Percentiles rank a stretch among this genome's conserved stretches.
These are phyloP conservation scores for Metschnikowia reukaufii DNA, from an alignment of 805 yeast genomes.

Conservation along the genomic window DNA sequence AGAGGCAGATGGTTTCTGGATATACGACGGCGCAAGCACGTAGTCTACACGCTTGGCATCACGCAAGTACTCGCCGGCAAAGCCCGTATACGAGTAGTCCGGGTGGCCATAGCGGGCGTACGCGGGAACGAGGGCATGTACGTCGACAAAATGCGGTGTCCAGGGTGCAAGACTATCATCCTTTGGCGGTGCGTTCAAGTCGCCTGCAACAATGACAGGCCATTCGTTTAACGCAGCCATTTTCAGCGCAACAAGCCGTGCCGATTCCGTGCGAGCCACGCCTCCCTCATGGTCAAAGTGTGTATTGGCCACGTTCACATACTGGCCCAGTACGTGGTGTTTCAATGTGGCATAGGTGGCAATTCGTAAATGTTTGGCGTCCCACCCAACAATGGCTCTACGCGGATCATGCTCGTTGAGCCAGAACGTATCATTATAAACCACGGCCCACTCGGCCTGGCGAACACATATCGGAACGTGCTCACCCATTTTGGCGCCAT, in stretches of 20 bases:
- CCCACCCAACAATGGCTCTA: slow-evolving; percentile 20
- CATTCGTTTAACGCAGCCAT: slow-evolving; percentile 22
- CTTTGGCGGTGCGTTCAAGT: slow-evolving; percentile 27
- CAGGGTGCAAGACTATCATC: slow-evolving; percentile 23
- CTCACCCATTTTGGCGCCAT: slow-evolving; percentile 21
- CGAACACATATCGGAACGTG: slow-evolving; percentile 21
- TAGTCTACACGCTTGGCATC: slow-evolving; percentile 37
- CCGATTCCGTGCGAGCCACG: slow-evolving; percentile 15
- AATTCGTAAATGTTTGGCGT: slow-evolving; percentile 22
- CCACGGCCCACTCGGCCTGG: slow-evolving; percentile 19
- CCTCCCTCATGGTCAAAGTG: slow-evolving; percentile 23
- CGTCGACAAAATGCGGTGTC: slow-evolving; percentile 19
- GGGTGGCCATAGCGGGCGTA: slow-evolving; percentile 30
- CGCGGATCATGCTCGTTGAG: slow-evolving; percentile 16
- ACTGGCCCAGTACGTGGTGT: slow-evolving; percentile 12
- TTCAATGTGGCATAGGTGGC: slow-evolving; percentile 21
- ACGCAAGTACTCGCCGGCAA: slow-evolving; percentile 26
- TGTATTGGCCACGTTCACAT: slow-evolving; percentile 22
- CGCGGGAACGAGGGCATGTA: slow-evolving; percentile 22
- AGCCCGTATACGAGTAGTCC: slow-evolving; percentile 34
- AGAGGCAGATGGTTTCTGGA: slow-evolving; percentile 16
- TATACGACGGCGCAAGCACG: slow-evolving; percentile 29
- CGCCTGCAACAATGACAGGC: slow-evolving; percentile 36
- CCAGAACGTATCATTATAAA: slow-evolving; percentile 21
- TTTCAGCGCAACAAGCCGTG: slow-evolving; percentile 9